Evolutionary conservation across 306 rosid species (phyloP).

Genomic region (Morella rubra): DNA sequence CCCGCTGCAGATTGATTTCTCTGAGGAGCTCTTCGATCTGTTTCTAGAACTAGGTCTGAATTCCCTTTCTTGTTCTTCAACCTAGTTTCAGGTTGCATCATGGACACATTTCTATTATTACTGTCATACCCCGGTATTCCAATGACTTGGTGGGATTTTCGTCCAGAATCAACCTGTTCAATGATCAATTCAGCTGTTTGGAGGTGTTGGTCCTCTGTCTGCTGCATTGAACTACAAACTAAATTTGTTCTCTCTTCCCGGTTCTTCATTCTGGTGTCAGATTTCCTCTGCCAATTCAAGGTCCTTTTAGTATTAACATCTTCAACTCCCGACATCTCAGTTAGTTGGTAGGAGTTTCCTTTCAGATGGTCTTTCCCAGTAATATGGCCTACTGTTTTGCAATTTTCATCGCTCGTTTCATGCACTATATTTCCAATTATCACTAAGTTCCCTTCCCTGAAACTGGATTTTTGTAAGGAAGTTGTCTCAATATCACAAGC

Average conservation of each 20-base stretch:
- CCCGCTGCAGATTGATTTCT: slow-evolving; percentile 47
- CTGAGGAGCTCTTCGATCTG: slow-evolving; percentile 42
- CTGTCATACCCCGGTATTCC: slow-evolving; percentile 42
- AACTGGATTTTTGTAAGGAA: slow-evolving; percentile 31
- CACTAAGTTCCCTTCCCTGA: slow-evolving; percentile 41
- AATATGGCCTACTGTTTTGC: slow-evolving; percentile 28
- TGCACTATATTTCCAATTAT: slow-evolving; percentile 34
- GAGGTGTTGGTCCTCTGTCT: slow-evolving; percentile 37
- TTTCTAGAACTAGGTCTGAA: slow-evolving; percentile 30
- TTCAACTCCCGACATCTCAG: slow-evolving; percentile 39
- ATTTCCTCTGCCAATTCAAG: slow-evolving; percentile 30
- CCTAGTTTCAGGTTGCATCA: slow-evolving; percentile 41
- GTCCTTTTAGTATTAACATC: slow-evolving; percentile 39
- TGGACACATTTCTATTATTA: slow-evolving; percentile 35
- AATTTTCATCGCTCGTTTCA: slow-evolving; percentile 37
- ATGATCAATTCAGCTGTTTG: slow-evolving; percentile 37
- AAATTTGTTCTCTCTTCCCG: slow-evolving; percentile 37
- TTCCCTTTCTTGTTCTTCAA: slow-evolving; percentile 37
- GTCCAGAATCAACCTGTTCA: slow-evolving; percentile 35
- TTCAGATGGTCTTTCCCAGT: slow-evolving; percentile 32
- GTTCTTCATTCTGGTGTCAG: slow-evolving; percentile 35
- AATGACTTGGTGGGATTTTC: slow-evolving; percentile 48
- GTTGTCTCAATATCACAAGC: slow-evolving; percentile 33
- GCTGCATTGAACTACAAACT: slow-evolving; percentile 39
- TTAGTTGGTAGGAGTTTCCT: slow-evolving; percentile 37